A percentile compares a stretch with the other conserved stretches of the same genome.
phyloP scores from a whole-genome alignment of 805 yeast genomes.

The Candida dajiaensis region DNA sequence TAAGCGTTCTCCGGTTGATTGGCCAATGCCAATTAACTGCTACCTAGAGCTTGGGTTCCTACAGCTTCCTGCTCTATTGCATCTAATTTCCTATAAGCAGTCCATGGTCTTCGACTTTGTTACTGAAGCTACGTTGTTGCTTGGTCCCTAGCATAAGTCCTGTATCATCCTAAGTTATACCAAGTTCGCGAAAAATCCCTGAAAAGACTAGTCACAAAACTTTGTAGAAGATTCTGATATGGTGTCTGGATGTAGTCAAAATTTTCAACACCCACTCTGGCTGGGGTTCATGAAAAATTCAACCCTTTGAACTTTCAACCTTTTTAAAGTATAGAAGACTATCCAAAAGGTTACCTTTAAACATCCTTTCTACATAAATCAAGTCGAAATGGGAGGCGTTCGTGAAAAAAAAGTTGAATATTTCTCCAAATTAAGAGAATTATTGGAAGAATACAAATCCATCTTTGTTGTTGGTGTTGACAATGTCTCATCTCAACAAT shows the following conservation, averaged over 20 bases:
- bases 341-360: conserved; percentile 52
- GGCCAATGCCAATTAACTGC: too few relatives aligned
- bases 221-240: not conserved
- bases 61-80: too few relatives aligned
- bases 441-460: conserved; percentile 95
- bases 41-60: too few relatives aligned
- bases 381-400: conserved; percentile 99
- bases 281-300: conserved; percentile 1
- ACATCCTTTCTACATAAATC: conserved; percentile 70
- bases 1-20: too few relatives aligned
- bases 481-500: conserved; percentile 99
- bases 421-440: conserved; percentile 91
- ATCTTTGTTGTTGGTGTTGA: conserved; percentile 99
- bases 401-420: conserved; percentile 96
- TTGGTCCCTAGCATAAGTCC: too few relatives aligned
- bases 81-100: too few relatives aligned
- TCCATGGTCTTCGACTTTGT: too few relatives aligned
- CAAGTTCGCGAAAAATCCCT: not conserved
- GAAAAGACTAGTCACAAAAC: not conserved
- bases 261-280: not conserved
- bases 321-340: not conserved
- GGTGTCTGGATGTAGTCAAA: not conserved
- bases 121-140: too few relatives aligned
- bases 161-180: too few relatives aligned
- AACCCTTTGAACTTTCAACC: not conserved